A percentile compares a stretch with the other conserved stretches of the same genome.
These are phyloP conservation scores for Orbilia brochopaga DNA, from an alignment of 2,329 filamentous ascomycete species.

Conservation along the genomic window DNA sequence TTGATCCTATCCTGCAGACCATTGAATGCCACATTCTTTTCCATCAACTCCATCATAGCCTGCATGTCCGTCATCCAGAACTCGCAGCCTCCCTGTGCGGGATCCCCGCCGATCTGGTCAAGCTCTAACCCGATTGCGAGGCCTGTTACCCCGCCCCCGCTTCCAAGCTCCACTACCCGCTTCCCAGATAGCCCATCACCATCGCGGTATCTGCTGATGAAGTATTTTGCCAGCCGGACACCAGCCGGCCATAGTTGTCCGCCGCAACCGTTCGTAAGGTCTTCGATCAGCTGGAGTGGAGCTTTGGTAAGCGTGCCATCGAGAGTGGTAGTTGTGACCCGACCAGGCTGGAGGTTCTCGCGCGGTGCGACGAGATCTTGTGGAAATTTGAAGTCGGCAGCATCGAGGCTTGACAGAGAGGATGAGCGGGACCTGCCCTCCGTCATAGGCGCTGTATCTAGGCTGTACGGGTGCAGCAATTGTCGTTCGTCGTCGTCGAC, in stretches of 20 bases:
- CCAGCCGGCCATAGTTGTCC: conserved; percentile 95
- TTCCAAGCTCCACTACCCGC: conserved; percentile 76
- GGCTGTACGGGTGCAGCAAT: neutral
- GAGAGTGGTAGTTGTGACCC: conserved; percentile 67
- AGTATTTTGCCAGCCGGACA: conserved; percentile 82
- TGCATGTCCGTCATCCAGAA: conserved; percentile 85
- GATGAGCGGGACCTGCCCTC: conserved; percentile 37
- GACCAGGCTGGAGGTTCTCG: conserved; percentile 35
- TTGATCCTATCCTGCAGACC: conserved; percentile 68
- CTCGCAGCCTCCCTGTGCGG: conserved; percentile 59
- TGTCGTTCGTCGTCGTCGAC: neutral
- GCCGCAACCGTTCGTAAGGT: conserved; percentile 85
- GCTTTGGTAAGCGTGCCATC: conserved; percentile 71
- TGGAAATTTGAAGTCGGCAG: conserved; percentile 45
- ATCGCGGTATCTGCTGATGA: conserved; percentile 65
- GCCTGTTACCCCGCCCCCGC: conserved; percentile 86
- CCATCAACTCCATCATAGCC: conserved; percentile 84
- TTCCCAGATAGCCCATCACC: conserved; percentile 51
- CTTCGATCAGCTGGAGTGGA: conserved; percentile 79
- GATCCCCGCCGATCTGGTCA: conserved; percentile 26
- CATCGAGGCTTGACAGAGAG: conserved; percentile 42
- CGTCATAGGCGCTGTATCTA: conserved; percentile 9
- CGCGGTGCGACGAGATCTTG: conserved; percentile 36
- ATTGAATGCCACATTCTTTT: conserved; percentile 85
- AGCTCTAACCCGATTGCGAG: conserved; percentile 59